Percentiles rank a stretch among this genome's conserved stretches.
phyloP scores from a whole-genome alignment of 2,329 filamentous ascomycete species.

The Colletotrichum theobromicola region DNA sequence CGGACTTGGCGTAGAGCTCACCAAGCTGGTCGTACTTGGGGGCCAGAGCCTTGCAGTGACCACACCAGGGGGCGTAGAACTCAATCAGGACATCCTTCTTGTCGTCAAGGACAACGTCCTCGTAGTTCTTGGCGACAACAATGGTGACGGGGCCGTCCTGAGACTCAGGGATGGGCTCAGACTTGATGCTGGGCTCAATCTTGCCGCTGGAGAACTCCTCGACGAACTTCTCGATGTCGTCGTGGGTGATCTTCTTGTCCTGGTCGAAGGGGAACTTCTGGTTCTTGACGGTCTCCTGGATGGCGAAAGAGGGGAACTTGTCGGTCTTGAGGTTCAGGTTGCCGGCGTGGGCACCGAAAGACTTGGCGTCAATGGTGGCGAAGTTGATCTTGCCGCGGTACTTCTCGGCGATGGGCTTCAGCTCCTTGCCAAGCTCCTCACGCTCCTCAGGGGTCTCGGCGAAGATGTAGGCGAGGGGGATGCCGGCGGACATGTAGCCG shows the following conservation, averaged over 20 bases:
- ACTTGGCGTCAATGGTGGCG: conserved; percentile 93
- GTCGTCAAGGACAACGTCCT: conserved; percentile 89
- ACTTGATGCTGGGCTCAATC: conserved; percentile 96
- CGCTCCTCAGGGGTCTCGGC: conserved; percentile 92
- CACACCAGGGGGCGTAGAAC: conserved; percentile 99
- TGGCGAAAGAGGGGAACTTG: conserved; percentile 96
- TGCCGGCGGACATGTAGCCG: conserved; percentile 84
- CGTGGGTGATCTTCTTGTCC: conserved; percentile 75
- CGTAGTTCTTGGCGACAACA: conserved; percentile 92
- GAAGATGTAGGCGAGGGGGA: conserved; percentile 98
- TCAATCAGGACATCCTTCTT: conserved; percentile 97
- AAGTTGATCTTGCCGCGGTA: conserved; percentile 97
- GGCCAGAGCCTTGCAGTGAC: conserved; percentile 98
- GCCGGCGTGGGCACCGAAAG: conserved; percentile 90
- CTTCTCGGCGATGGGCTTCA: conserved; percentile 89
- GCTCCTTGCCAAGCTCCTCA: conserved; percentile 72
- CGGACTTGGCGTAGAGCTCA: conserved; percentile 75
- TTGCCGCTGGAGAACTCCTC: conserved; percentile 86
- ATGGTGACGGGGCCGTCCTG: conserved; percentile 89
- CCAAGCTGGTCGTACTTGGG: conserved; percentile 96
- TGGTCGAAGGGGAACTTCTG: conserved; percentile 96
- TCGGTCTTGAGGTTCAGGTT: conserved; percentile 97
- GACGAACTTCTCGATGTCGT: conserved; percentile 80
- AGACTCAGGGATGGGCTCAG: conserved; percentile 91
- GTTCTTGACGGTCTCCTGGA: conserved; percentile 95